These are phyloP conservation scores for Clarireedia monteithiana DNA, from an alignment of 2,329 filamentous ascomycete genomes.

Conservation along the genomic window DNA sequence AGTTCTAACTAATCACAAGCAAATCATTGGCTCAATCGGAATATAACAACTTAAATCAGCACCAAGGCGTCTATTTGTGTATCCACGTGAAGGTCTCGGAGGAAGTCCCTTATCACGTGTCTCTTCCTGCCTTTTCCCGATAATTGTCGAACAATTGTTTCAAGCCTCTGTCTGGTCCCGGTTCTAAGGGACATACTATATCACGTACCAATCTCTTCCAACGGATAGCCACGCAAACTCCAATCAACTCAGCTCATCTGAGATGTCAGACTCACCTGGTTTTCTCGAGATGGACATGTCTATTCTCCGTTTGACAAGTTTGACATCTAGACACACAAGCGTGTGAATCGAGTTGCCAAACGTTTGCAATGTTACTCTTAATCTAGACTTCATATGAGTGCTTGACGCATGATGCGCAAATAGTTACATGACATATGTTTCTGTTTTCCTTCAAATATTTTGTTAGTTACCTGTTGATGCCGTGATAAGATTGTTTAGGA, in stretches of 20 bases:
- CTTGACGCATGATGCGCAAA: neutral
- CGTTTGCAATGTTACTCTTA: neutral
- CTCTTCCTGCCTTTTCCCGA: too few species aligned
- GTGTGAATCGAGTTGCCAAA: neutral
- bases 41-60: too few species aligned
- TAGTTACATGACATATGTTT: neutral
- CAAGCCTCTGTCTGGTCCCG: too few species aligned
- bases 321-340: neutral
- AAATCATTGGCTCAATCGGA: too few species aligned
- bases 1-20: too few species aligned
- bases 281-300: neutral
- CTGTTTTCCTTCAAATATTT: too few species aligned
- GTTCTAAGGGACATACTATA: too few species aligned
- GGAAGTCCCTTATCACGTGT: too few species aligned
- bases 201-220: neutral
- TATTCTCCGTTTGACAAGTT: neutral
- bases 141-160: too few species aligned
- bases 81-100: too few species aligned
- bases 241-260: neutral
- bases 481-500: neutral
- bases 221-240: neutral
- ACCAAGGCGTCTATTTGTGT: too few species aligned
- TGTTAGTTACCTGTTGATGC: too few species aligned
- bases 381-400: neutral
- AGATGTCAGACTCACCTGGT: neutral